A percentile compares a stretch with the other conserved stretches of the same genome.
Conservation (phyloP, 345 rosid genomes). For the Brassica nigra region DNA sequence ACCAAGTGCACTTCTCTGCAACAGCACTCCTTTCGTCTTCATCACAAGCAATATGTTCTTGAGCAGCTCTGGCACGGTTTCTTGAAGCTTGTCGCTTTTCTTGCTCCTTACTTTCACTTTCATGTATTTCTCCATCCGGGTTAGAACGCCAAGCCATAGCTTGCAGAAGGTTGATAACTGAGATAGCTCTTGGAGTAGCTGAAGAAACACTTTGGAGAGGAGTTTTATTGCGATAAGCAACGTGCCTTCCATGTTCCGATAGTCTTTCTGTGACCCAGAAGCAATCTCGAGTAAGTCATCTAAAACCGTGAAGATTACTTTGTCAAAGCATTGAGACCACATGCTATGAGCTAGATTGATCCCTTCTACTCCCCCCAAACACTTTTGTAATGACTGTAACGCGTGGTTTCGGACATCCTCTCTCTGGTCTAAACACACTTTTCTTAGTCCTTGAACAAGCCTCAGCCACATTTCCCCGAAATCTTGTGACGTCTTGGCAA, state of each 20-base stretch:
- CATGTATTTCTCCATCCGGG: slow-evolving; percentile 90
- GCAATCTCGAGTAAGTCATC: slow-evolving; percentile 97
- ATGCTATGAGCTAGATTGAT: slow-evolving; percentile 65
- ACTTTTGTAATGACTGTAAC: slow-evolving; percentile 77
- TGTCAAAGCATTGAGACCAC: slow-evolving; percentile 89
- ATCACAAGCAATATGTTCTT: slow-evolving; percentile 79
- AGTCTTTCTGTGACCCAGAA: slow-evolving; percentile 90
- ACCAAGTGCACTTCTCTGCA: slow-evolving; percentile 83
- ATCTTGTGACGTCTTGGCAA: slow-evolving; percentile 69
- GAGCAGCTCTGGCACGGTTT: slow-evolving; percentile 79
- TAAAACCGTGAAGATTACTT: slow-evolving; percentile 84
- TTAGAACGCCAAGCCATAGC: slow-evolving; percentile 88
- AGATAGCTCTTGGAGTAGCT: slow-evolving; percentile 67
- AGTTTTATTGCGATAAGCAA: slow-evolving; percentile 77
- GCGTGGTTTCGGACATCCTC: slow-evolving; percentile 97
- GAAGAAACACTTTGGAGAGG: slow-evolving; percentile 74
- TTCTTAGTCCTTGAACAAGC: slow-evolving; percentile 90
- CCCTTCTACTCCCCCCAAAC: slow-evolving; percentile 78
- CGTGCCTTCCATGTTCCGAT: slow-evolving; percentile 92
- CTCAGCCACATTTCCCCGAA: slow-evolving; percentile 97
- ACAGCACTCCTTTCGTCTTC: slow-evolving; percentile 81
- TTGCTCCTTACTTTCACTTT: slow-evolving; percentile 86
- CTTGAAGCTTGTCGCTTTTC: slow-evolving; percentile 93
- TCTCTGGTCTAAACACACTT: slow-evolving; percentile 99
- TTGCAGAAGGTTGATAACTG: slow-evolving; percentile 88